Conservation (phyloP, 2,329 filamentous ascomycete genomes). For the Monilinia laxa region DNA sequence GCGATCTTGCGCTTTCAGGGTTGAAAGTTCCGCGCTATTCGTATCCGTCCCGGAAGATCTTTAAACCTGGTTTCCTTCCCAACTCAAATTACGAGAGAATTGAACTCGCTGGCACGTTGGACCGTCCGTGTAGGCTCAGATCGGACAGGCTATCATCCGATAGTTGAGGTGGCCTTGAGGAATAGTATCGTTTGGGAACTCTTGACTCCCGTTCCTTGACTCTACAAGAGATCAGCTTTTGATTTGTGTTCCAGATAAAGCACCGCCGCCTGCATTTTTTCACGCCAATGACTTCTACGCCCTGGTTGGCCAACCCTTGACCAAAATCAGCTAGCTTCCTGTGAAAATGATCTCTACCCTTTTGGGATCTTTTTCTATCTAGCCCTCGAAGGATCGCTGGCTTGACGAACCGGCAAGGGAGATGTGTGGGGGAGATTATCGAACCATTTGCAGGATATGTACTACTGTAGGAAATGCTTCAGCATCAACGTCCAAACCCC, state of each 20-base stretch:
- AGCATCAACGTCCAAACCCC: neutral
- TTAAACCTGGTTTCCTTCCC: neutral
- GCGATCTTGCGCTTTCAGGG: slow-evolving; percentile 18
- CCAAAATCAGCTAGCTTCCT: neutral
- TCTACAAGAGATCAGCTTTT: neutral
- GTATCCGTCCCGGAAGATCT: slow-evolving; percentile 21
- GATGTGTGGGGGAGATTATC: neutral
- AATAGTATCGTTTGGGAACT: neutral
- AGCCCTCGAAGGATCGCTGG: neutral
- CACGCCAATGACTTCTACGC: neutral
- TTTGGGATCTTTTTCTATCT: neutral
- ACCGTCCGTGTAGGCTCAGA: neutral
- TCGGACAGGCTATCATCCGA: neutral
- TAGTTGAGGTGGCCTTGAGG: neutral
- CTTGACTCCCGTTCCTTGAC: neutral
- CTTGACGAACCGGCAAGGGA: neutral
- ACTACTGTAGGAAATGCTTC: neutral
- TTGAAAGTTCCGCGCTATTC: slow-evolving; percentile 13
- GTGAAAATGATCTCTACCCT: neutral
- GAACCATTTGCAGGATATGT: neutral
- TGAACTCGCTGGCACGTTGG: neutral
- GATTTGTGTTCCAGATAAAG: neutral
- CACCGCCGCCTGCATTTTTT: neutral
- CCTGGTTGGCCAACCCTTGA: neutral
- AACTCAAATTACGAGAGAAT: slow-evolving; percentile 2